Percentiles rank a stretch among this genome's conserved stretches.
These are phyloP conservation scores for Goffeauzyma gilvescens DNA, from an alignment of 768 basidiomycete genomes.

Conservation along the genomic window DNA sequence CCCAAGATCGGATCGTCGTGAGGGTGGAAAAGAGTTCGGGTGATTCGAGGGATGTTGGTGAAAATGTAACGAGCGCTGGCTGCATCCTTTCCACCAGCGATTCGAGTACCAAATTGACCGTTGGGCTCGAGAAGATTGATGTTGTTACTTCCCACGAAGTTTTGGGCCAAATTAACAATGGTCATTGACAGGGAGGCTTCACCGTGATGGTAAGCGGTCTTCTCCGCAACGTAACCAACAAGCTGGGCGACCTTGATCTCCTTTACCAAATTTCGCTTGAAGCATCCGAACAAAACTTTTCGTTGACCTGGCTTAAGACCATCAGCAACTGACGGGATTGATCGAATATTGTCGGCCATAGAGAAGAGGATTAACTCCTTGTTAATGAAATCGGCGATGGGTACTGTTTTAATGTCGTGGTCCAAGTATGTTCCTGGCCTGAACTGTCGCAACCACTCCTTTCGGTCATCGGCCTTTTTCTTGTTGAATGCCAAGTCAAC, in stretches of 20 bases:
- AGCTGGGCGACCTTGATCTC: conserved; percentile 94
- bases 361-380: conserved; percentile 94
- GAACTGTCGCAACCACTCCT: conserved; percentile 92
- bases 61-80: conserved; percentile 92
- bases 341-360: conserved; percentile 97
- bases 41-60: conserved; percentile 56
- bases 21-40: conserved; percentile 59
- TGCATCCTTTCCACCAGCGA: conserved; percentile 74
- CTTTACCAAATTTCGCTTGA: conserved; percentile 78
- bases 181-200: conserved; percentile 70
- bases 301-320: conserved; percentile 94
- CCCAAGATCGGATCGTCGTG: conserved; percentile 71
- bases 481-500: conserved; percentile 99
- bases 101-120: conserved; percentile 88
- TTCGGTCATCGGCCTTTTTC: conserved; percentile 95
- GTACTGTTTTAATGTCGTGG: conserved; percentile 67
- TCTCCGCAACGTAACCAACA: conserved; percentile 82
- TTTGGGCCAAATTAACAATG: conserved; percentile 82
- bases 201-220: conserved; percentile 92
- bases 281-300: conserved; percentile 89
- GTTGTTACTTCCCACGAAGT: conserved; percentile 90
- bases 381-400: conserved; percentile 89
- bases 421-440: conserved; percentile 92
- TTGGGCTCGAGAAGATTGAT: conserved; percentile 67
- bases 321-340: conserved; percentile 82